Conservation (phyloP, 352 stramenopile genomes). For the Phytophthora sp. region DNA sequence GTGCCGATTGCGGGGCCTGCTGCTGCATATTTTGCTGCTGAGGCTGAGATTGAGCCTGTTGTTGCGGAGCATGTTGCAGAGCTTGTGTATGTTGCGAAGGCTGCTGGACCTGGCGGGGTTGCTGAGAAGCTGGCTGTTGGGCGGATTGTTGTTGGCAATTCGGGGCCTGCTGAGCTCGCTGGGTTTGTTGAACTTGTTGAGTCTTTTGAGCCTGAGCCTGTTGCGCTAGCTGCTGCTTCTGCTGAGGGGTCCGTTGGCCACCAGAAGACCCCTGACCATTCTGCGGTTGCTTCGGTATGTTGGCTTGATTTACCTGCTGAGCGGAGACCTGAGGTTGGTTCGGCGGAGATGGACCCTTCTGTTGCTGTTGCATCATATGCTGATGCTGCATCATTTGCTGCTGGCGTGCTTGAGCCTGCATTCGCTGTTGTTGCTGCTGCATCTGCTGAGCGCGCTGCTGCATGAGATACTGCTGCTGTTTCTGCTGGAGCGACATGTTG, state of each 20-base stretch:
- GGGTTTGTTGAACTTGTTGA: conserved; percentile 27
- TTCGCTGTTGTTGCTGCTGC: conserved; percentile 62
- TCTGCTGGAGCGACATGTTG: conserved; percentile 45
- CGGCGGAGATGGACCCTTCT: conserved; percentile 25
- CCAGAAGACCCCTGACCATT: conserved; percentile 23
- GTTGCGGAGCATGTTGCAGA: conserved; percentile 29
- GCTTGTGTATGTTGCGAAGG: conserved; percentile 25
- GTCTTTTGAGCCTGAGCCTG: conserved; percentile 43
- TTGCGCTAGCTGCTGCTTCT: conserved; percentile 45
- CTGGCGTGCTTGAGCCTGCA: conserved; percentile 51
- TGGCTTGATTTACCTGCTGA: conserved; percentile 38
- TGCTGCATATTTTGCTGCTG: conserved; percentile 36
- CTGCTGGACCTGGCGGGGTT: conserved; percentile 16
- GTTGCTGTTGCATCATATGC: conserved; percentile 47
- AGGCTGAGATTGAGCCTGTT: conserved; percentile 29
- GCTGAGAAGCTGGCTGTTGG: conserved; percentile 29
- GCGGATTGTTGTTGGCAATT: conserved; percentile 38
- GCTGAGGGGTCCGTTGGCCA: conserved; percentile 28
- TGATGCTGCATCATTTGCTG: conserved; percentile 59
- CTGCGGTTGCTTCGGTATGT: conserved; percentile 35
- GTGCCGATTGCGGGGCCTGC: conserved; percentile 15
- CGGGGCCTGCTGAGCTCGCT: conserved; percentile 19
- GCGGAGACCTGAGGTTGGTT: conserved; percentile 24
- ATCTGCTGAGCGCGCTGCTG: conserved; percentile 59
- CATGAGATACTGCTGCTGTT: conserved; percentile 58